Evolutionary conservation across 148 eudicot species (phyloP), one percentile per base, ranked within the genome.

Genomic region (Selenicereus undatus): DNA sequence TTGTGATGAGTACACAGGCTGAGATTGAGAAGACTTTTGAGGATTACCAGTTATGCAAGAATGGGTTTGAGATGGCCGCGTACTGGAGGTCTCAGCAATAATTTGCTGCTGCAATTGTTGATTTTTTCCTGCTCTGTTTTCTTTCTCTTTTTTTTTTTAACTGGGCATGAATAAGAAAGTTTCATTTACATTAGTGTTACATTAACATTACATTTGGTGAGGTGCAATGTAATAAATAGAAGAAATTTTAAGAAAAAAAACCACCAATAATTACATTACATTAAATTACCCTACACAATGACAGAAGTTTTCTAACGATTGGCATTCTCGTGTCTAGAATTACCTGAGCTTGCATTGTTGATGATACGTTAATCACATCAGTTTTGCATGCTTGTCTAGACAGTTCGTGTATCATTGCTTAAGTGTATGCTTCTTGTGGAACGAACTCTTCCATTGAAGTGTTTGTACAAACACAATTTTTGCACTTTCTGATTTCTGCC

Each of bases 1-100:
- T 96, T 89, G 99, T 96, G 81, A 96, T 96, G 99, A 96, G 93
- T 79, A 89, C 99, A 9, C 92, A 89, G 72, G 94, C 86, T n/a
- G 97, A 96, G 75, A 92, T 96, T 87, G 88, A 92, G 62, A 82
- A 91, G 89, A 83, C 99, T 48, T 87, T 96, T 76, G 87, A 90
- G 73, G 99, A 96, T 77, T 96, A 92, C 83, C 89, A 89, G 50
- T 81, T 83, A 22, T 77, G 78, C 73, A 92, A 89, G 85, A 92
- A 96, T 86, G 99, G 99, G 29, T 96, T 96, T 84, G 99, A 96
- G 76, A 85, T 78, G 87, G 98, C 99, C 1, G 91, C 86, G 77
- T 45, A 83, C 68, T 96, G 95, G 95, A 93, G 89, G 77, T 91
- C 97, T 78, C 88, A 89, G 42, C 74, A 81, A 74, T 84, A 76